Evolutionary conservation across 208 protist genomes (phyloP).

Genomic region (Strigomonas culicis): DNA sequence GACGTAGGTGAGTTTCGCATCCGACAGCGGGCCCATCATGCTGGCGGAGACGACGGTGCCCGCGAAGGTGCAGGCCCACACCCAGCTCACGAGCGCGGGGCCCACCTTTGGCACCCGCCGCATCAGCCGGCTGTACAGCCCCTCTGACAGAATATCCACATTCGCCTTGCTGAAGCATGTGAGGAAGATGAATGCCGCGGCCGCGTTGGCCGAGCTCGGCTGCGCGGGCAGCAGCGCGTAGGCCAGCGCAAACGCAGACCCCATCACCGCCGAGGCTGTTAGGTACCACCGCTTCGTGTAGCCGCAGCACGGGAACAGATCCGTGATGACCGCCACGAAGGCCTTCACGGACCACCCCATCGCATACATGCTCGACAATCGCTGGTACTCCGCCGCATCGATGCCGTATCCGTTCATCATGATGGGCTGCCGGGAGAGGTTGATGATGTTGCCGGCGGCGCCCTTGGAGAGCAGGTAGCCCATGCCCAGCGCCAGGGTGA

Average conservation of each 20-base stretch:
- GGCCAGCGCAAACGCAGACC: constrained; percentile 17
- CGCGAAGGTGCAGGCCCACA: constrained; percentile 29
- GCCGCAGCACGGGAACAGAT: constrained; percentile 30
- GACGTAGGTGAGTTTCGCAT: constrained; percentile 20
- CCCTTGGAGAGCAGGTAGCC: constrained; percentile 55
- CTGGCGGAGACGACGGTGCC: constrained; percentile 18
- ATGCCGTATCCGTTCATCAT: constrained; percentile 38
- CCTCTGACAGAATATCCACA: constrained; percentile 38
- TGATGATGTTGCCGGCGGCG: constrained; percentile 45
- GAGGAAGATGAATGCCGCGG: constrained; percentile 17
- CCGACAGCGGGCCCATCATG: constrained; percentile 32
- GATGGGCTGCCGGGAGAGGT: constrained; percentile 33
- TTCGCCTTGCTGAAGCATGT: constrained; percentile 25
- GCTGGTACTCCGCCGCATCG: constrained; percentile 27
- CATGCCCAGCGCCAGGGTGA: constrained; percentile 31
- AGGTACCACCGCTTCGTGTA: constrained; percentile 45
- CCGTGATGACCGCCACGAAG: constrained; percentile 22
- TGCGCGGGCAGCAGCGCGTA: constrained; percentile 22
- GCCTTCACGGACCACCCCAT: constrained; percentile 40
- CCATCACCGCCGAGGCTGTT: constrained; percentile 17
- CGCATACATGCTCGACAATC: constrained; percentile 17
- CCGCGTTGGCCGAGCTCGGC: constrained; percentile 15
- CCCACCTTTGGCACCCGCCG: constrained; percentile 20
- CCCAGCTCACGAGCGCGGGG: constrained; percentile 30
- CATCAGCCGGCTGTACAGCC: constrained; percentile 44